These are phyloP conservation scores for Colletotrichum orbiculare DNA, from an alignment of 2,329 filamentous ascomycete genomes.

Conservation along the genomic window DNA sequence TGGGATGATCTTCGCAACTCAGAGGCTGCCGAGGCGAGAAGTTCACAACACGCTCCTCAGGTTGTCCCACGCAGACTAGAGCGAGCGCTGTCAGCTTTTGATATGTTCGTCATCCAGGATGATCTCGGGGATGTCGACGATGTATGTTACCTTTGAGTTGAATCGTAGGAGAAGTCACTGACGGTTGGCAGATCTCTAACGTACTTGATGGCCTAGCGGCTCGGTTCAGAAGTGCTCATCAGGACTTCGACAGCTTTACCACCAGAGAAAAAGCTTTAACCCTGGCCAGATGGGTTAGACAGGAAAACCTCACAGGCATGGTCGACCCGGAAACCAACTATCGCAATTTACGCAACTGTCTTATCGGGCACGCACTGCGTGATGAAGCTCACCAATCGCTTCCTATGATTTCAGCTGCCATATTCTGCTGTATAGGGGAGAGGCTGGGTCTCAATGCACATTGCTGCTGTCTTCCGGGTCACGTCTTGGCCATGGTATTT, in stretches of 20 bases:
- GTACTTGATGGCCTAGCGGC: constrained; percentile 73
- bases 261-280: constrained; percentile 75
- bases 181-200: constrained; percentile 62
- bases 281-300: constrained; percentile 76
- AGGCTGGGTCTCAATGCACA: constrained; percentile 80
- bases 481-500: constrained; percentile 84
- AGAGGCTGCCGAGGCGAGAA: constrained; percentile 9
- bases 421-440: constrained; percentile 84
- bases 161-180: constrained; percentile 26
- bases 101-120: constrained; percentile 86
- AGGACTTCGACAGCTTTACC: constrained; percentile 65
- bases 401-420: constrained; percentile 86
- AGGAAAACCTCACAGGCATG: constrained; percentile 76
- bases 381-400: constrained; percentile 81
- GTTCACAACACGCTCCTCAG: constrained; percentile 1
- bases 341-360: constrained; percentile 85
- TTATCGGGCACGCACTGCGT: constrained; percentile 84
- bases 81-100: constrained; percentile 82
- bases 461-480: constrained; percentile 84
- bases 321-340: constrained; percentile 74
- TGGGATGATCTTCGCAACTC: constrained; percentile 69
- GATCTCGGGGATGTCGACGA: constrained; percentile 79
- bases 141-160: constrained; percentile 55
- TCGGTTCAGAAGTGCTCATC: constrained; percentile 64
- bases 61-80: constrained; percentile 63